Percentiles rank a stretch among this genome's conserved stretches.
Evolutionary conservation across 2,329 filamentous ascomycete genomes (phyloP).

Genomic region (Zopfia rhizophila): DNA sequence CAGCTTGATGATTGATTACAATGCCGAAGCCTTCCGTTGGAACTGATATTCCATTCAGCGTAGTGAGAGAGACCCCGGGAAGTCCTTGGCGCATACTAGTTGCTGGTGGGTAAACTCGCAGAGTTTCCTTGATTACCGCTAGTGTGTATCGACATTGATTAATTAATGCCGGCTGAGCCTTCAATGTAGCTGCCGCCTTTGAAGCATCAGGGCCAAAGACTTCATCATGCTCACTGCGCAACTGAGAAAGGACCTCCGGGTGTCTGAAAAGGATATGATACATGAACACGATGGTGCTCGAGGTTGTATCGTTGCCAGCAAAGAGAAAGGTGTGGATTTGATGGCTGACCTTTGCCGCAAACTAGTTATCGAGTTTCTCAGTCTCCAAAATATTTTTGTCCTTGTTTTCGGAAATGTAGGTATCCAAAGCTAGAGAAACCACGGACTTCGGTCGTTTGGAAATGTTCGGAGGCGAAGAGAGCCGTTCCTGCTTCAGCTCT

Average conservation of each 20-base stretch:
- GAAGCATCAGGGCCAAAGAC: constrained; percentile 33
- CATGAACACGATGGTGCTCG: constrained; percentile 36
- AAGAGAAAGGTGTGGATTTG: constrained; percentile 43
- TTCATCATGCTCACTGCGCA: constrained; percentile 38
- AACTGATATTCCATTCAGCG: constrained; percentile 12
- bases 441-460: constrained; percentile 12
- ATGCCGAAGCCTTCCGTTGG: constrained; percentile 19
- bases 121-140: constrained; percentile 44
- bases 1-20: constrained; percentile 12
- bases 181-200: constrained; percentile 15
- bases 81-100: constrained; percentile 36
- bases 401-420: constrained; percentile 9
- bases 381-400: background rate
- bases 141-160: constrained; percentile 37
- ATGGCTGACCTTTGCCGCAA: constrained; percentile 23
- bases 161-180: constrained; percentile 27
- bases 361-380: constrained; percentile 24
- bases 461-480: background rate
- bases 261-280: constrained; percentile 33
- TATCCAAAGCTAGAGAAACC: constrained; percentile 14
- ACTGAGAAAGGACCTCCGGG: constrained; percentile 20
- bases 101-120: constrained; percentile 40
- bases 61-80: constrained; percentile 8
- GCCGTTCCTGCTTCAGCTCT: constrained; percentile 4
- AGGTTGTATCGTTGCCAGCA: constrained; percentile 44